Conservation (phyloP, 139 green algal genomes). For the Diplosphaera chodatii region DNA sequence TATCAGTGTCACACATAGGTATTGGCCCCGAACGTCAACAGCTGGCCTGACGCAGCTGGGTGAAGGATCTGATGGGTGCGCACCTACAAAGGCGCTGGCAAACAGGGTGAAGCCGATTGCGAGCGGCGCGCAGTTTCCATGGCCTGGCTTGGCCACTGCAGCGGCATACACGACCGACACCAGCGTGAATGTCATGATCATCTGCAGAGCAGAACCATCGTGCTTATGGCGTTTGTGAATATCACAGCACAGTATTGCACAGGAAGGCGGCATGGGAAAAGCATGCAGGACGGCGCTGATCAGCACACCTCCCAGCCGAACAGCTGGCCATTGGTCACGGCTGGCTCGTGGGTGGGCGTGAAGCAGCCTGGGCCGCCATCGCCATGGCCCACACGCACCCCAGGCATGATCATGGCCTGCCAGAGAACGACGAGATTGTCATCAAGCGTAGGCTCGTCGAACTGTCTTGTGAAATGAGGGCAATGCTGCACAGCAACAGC, state of each 20-base stretch:
- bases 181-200: slow-evolving; percentile 43
- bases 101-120: slow-evolving; percentile 68
- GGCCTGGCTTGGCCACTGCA: slow-evolving; percentile 54
- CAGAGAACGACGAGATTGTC: too few relatives aligned
- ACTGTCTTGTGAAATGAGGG: too few relatives aligned
- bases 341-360: slow-evolving; percentile 25
- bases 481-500: too few relatives aligned
- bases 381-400: slow-evolving; percentile 13
- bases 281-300: too few relatives aligned
- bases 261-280: too few relatives aligned
- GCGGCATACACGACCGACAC: slow-evolving; percentile 31
- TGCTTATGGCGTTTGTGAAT: too few relatives aligned
- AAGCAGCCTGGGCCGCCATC: slow-evolving; percentile 30
- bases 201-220: background rate
- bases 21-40: too few relatives aligned
- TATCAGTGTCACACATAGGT: too few relatives aligned
- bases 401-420: slow-evolving; percentile 4
- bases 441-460: too few relatives aligned
- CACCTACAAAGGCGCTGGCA: slow-evolving; percentile 62
- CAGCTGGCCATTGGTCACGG: slow-evolving; percentile 35
- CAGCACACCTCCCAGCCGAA: slow-evolving; percentile 56
- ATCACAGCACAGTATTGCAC: too few relatives aligned
- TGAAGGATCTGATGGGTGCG: too few relatives aligned
- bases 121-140: slow-evolving; percentile 49
- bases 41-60: too few relatives aligned